A percentile compares a stretch with the other conserved stretches of the same genome.
phyloP scores from a whole-genome alignment of 768 basidiomycete species.

The Serendipita indica region DNA sequence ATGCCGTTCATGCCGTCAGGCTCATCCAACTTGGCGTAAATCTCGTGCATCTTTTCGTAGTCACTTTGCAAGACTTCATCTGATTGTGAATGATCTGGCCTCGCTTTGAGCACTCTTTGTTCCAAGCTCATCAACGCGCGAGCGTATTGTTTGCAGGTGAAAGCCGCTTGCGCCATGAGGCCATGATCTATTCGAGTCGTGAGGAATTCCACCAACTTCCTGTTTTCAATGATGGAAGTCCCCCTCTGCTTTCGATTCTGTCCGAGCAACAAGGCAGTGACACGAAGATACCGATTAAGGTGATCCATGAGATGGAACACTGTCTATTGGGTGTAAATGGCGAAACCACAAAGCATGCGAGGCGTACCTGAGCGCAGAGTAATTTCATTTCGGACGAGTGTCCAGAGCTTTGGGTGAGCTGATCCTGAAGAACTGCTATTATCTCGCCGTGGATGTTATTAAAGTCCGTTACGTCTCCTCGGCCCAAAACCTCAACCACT shows the following conservation, averaged over 20 bases:
- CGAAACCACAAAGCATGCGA: background rate
- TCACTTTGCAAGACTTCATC: slow-evolving; percentile 44
- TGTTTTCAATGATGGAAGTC: slow-evolving; percentile 38
- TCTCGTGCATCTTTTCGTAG: slow-evolving; percentile 87
- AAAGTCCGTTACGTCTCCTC: slow-evolving; percentile 48
- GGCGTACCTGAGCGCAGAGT: slow-evolving; percentile 77
- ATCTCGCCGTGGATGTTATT: slow-evolving; percentile 61
- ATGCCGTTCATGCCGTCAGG: slow-evolving; percentile 99
- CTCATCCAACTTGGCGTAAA: slow-evolving; percentile 91
- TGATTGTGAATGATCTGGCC: slow-evolving; percentile 26
- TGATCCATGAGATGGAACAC: slow-evolving; percentile 93
- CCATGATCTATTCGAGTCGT: slow-evolving; percentile 71
- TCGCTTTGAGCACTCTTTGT: slow-evolving; percentile 44
- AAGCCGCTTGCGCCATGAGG: slow-evolving; percentile 83
- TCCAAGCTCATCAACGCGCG: slow-evolving; percentile 93
- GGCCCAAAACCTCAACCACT: slow-evolving; percentile 69
- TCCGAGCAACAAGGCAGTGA: slow-evolving; percentile 50
- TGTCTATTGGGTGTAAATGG: slow-evolving; percentile 54
- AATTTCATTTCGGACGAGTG: slow-evolving; percentile 66
- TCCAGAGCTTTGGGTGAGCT: slow-evolving; percentile 46
- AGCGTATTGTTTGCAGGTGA: slow-evolving; percentile 89
- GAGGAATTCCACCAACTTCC: slow-evolving; percentile 49
- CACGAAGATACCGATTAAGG: slow-evolving; percentile 75
- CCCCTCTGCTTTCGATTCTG: slow-evolving; percentile 35
- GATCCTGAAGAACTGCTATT: slow-evolving; percentile 69